Base-by-base conservation (phyloP, 768 basidiomycete species). In the Collybiopsis confluens region DNA sequence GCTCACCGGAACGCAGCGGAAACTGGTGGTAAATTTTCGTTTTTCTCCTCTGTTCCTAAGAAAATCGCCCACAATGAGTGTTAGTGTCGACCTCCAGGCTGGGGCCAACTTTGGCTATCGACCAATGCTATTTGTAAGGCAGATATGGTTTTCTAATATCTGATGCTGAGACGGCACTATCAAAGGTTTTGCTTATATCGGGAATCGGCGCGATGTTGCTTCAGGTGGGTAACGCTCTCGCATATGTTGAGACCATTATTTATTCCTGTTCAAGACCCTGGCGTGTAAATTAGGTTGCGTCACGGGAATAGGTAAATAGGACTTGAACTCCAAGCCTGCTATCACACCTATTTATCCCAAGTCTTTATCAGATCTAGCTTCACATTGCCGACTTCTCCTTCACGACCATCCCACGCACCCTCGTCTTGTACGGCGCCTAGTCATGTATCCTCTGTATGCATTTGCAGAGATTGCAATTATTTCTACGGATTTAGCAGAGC, bases 81-180 rank as follows among this genome's bases (percentile, higher is more conserved):
- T 46, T 3, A 78, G 83, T 21, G 88, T 88, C 18, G 88, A 91
- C 67, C 74, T 90, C 10, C 82, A 87, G 65, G 89, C 88, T 4
- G 88, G 89, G 4, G 83, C 85, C n/a, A 65, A 77, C 35, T 89
- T 77, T 61, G 88, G 89, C 13, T 90, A 90, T 66, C 78, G 79
- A 53, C 73, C 88, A 2, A 75, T 91, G 52, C 85, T 88, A 61
- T 74, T 85, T 45, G 79, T n/a, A n/a, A n/a, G n/a, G n/a, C n/a
- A n/a, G n/a, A n/a, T n/a, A n/a, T n/a, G n/a, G n/a, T n/a, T n/a
- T n/a, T n/a, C n/a, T n/a, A n/a, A n/a, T n/a, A n/a, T n/a, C n/a
- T n/a, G n/a, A n/a, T n/a, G n/a, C n/a, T n/a, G n/a, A 33, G 53
- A 73, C 88, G 1, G 75, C 91, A 50, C 86, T 89, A 62, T 74